phyloP scores from a whole-genome alignment of 345 rosid genomes.

The Nephelium lappaceum region DNA sequence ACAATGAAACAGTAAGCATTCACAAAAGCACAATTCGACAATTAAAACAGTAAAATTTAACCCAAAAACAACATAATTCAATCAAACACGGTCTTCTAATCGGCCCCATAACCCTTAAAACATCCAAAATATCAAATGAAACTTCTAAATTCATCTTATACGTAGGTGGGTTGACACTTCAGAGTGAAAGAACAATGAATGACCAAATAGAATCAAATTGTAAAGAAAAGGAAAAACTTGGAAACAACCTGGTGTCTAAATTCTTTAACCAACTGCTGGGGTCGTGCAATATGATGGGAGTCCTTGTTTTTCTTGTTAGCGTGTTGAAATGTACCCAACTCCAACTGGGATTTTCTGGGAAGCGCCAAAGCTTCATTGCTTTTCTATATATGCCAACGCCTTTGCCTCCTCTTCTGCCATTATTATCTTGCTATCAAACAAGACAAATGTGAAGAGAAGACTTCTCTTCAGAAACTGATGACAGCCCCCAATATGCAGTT shows the following conservation, averaged over 20 bases:
- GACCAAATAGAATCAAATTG: too few relatives aligned
- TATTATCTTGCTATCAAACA: background rate
- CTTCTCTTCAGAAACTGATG: too few relatives aligned
- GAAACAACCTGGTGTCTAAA: slow-evolving; percentile 61
- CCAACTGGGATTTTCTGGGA: slow-evolving; percentile 68
- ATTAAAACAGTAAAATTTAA: background rate
- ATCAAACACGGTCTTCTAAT: background rate
- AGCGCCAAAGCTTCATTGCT: slow-evolving; percentile 75
- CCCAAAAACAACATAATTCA: background rate
- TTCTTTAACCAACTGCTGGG: slow-evolving; percentile 65
- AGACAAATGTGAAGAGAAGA: too few relatives aligned
- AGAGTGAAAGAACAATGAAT: too few relatives aligned
- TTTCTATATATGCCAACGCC: slow-evolving; percentile 60
- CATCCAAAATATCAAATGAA: background rate
- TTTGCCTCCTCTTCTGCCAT: slow-evolving; percentile 65
- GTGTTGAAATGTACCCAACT: slow-evolving; percentile 53
- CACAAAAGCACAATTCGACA: background rate
- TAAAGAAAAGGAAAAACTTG: background rate
- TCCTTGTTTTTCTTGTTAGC: slow-evolving; percentile 46
- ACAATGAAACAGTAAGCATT: too few relatives aligned
- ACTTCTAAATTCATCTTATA: background rate
- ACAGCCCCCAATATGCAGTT: too few relatives aligned
- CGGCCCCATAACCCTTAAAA: background rate
- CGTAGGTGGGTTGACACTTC: background rate
- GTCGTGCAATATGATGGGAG: too few relatives aligned